phyloP scores from a whole-genome alignment of 78 protist genomes.

The Dictyostelium brefeldianum region DNA sequence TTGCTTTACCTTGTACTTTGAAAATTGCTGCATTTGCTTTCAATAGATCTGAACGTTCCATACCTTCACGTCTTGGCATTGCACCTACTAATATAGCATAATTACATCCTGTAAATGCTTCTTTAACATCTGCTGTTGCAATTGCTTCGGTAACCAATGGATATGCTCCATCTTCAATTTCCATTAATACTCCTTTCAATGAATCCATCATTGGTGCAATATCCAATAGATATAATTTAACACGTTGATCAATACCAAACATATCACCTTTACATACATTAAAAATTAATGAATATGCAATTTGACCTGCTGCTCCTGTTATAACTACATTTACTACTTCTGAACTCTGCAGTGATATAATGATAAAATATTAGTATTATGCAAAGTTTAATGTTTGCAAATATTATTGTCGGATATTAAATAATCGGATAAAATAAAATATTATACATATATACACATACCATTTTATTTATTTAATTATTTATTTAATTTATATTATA shows the following conservation, averaged over 20 bases:
- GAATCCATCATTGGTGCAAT: constrained; percentile 54
- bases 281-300: constrained; percentile 90
- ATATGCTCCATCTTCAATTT: constrained; percentile 77
- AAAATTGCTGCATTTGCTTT: constrained; percentile 91
- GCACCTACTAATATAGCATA: constrained; percentile 95
- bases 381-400: not conserved
- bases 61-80: constrained; percentile 96
- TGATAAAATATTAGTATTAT: not conserved
- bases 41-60: constrained; percentile 96
- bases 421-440: not conserved
- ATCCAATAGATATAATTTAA: constrained; percentile 94
- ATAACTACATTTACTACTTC: constrained; percentile 52
- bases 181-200: constrained; percentile 74
- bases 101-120: constrained; percentile 79
- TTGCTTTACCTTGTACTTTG: constrained; percentile 90
- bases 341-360: not conserved
- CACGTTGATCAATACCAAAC: constrained; percentile 85
- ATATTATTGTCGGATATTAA: constrained; percentile 2
- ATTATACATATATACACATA: too few species aligned
- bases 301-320: constrained; percentile 82
- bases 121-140: constrained; percentile 72
- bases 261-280: constrained; percentile 81
- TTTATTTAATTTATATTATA: too few species aligned
- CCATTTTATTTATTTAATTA: too few species aligned
- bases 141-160: constrained; percentile 59